phyloP scores from a whole-genome alignment of 2,329 filamentous ascomycete species.

The Gremmenia infestans region DNA sequence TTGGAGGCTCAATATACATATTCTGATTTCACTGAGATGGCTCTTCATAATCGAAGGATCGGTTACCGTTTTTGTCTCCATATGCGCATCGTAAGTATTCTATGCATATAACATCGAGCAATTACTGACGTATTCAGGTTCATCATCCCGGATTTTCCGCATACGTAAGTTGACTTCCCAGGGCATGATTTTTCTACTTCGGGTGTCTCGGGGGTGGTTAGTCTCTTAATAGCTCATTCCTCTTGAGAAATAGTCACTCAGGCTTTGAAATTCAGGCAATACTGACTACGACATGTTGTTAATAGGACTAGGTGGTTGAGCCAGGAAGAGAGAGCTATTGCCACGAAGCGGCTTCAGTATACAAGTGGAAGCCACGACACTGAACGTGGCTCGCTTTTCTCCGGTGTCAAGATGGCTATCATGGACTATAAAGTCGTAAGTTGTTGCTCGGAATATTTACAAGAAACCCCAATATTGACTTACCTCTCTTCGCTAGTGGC shows the following conservation, averaged over 20 bases:
- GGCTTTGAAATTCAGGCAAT: no score
- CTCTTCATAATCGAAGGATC: slow-evolving; percentile 38
- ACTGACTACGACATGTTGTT: no score
- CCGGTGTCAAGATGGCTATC: slow-evolving; percentile 15
- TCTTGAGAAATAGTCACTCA: no score
- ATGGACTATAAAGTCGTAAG: slow-evolving; percentile 15
- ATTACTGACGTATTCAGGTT: slow-evolving; percentile 24
- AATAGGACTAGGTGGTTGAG: slow-evolving; percentile 32
- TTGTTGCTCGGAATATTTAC: neutral
- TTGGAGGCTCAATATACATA: neutral
- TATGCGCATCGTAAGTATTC: slow-evolving; percentile 4
- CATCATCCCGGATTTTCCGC: slow-evolving; percentile 35
- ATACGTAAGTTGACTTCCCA: slow-evolving; percentile 16
- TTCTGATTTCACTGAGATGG: slow-evolving; percentile 27
- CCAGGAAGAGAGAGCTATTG: slow-evolving; percentile 36
- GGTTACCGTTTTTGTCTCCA: slow-evolving; percentile 32
- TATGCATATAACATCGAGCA: neutral
- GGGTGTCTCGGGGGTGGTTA: no score
- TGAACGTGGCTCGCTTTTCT: slow-evolving; percentile 8
- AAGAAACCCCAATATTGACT: neutral
- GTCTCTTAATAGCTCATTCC: no score
- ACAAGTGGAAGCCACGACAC: slow-evolving; percentile 9
- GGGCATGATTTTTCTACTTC: no score
- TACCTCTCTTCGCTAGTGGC: neutral
- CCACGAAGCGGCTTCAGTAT: slow-evolving; percentile 20